Evolutionary conservation across 2,329 filamentous ascomycete species (phyloP).

Genomic region (Sphaerulina musiva): DNA sequence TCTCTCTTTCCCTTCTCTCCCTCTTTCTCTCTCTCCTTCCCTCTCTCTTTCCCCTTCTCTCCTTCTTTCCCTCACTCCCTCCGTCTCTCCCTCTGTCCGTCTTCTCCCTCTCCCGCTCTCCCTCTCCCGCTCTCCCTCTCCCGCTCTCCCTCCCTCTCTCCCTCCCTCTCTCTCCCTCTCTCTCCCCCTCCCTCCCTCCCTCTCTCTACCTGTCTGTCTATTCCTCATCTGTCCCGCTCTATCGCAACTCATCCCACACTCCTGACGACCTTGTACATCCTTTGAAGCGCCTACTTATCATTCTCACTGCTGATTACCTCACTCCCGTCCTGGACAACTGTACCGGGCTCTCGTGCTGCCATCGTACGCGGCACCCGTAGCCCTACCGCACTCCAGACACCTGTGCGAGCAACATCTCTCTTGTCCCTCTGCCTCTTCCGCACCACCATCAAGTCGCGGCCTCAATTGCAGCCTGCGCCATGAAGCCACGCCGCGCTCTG

Average conservation of each 20-base stretch:
- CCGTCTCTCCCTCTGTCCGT: too few species aligned
- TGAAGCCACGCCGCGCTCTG: neutral
- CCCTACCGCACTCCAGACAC: neutral
- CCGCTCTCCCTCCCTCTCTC: too few species aligned
- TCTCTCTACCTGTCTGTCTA: neutral
- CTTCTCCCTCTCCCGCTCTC: too few species aligned
- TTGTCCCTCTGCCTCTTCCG: neutral
- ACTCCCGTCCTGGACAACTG: neutral
- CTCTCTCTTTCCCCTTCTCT: too few species aligned
- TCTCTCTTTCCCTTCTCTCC: too few species aligned
- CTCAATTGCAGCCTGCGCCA: neutral
- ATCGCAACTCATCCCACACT: neutral
- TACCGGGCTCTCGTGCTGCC: slow-evolving; percentile 1
- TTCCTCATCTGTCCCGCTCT: neutral
- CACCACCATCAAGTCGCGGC: neutral
- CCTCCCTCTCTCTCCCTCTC: too few species aligned
- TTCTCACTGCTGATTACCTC: neutral
- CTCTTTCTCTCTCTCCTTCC: too few species aligned
- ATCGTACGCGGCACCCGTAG: neutral
- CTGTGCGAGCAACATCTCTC: neutral
- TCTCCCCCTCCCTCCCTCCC: neutral
- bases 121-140: too few species aligned
- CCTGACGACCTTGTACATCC: neutral
- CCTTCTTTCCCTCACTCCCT: too few species aligned
- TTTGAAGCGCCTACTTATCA: slow-evolving; percentile 8